Conservation (phyloP, 2,329 filamentous ascomycete genomes). For the Thielaviopsis populi region DNA sequence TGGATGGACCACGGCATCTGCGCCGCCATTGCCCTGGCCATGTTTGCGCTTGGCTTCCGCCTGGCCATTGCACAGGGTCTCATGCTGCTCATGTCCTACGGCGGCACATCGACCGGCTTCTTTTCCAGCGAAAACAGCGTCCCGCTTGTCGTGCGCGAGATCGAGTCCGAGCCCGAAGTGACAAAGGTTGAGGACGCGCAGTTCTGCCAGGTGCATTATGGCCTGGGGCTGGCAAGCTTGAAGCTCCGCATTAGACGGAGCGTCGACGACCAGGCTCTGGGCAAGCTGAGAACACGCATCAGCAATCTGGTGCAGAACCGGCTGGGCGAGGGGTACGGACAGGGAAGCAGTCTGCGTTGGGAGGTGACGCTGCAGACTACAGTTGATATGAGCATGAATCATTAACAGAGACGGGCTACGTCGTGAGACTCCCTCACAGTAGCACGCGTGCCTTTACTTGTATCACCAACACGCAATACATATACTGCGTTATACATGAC, state of each 20-base stretch:
- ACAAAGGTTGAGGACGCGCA: constrained; percentile 72
- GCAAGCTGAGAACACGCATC: constrained; percentile 60
- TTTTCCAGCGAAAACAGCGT: constrained; percentile 33
- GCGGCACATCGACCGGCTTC: constrained; percentile 20
- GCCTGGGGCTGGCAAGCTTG: constrained; percentile 87
- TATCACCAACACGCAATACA: neutral
- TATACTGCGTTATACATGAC: neutral
- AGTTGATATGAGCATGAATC: constrained; percentile 21
- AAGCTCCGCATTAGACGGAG: constrained; percentile 57
- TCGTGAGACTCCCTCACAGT: neutral
- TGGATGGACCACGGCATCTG: constrained; percentile 76
- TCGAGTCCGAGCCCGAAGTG: constrained; percentile 65
- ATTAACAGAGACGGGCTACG: neutral
- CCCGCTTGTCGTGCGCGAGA: constrained; percentile 64
- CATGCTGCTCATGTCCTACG: constrained; percentile 91
- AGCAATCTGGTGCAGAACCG: constrained; percentile 68
- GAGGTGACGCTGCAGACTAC: constrained; percentile 79
- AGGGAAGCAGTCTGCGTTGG: constrained; percentile 67
- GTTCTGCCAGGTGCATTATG: constrained; percentile 98
- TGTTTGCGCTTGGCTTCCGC: constrained; percentile 75
- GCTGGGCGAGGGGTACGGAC: constrained; percentile 75
- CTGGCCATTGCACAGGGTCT: constrained; percentile 74
- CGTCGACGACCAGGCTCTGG: constrained; percentile 53
- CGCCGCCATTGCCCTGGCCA: constrained; percentile 64
- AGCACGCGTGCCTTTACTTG: neutral